Conservation (phyloP, 1,284 basidiomycete species). For the Austroboletus rostrupii region DNA sequence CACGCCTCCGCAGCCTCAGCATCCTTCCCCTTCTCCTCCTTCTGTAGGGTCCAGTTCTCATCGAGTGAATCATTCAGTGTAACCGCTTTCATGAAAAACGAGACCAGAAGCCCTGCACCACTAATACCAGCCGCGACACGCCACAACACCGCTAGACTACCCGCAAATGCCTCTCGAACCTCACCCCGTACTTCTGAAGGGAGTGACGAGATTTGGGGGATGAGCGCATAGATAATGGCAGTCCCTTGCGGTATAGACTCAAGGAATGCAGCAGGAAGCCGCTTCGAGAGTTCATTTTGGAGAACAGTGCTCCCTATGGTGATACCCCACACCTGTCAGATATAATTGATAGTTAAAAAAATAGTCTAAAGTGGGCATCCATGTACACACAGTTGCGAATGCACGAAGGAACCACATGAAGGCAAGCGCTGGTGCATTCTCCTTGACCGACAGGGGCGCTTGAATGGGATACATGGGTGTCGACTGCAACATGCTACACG, state of each 20-base stretch:
- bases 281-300: slow-evolving; percentile 28
- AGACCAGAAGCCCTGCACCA: not conserved
- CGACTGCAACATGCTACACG: not conserved
- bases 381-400: slow-evolving; percentile 15
- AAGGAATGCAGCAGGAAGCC: slow-evolving; percentile 22
- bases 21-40: no score
- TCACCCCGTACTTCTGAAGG: not conserved
- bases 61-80: no score
- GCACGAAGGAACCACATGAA: slow-evolving; percentile 32
- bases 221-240: slow-evolving; percentile 8
- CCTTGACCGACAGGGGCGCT: slow-evolving; percentile 31
- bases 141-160: slow-evolving; percentile 3
- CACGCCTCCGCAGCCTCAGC: no score
- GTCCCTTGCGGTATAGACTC: slow-evolving; percentile 7
- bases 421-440: slow-evolving; percentile 32
- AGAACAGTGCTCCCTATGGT: slow-evolving; percentile 29
- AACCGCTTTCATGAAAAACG: slow-evolving; percentile 5
- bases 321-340: slow-evolving; percentile 30
- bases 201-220: slow-evolving; percentile 1
- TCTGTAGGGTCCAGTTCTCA: no score
- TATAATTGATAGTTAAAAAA: not conserved
- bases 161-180: slow-evolving; percentile 3
- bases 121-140: not conserved
- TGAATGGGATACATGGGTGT: slow-evolving; percentile 26
- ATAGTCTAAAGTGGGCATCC: not conserved